phyloP scores from a whole-genome alignment of 2,329 filamentous ascomycete species.

The Ceratocystis destructans region DNA sequence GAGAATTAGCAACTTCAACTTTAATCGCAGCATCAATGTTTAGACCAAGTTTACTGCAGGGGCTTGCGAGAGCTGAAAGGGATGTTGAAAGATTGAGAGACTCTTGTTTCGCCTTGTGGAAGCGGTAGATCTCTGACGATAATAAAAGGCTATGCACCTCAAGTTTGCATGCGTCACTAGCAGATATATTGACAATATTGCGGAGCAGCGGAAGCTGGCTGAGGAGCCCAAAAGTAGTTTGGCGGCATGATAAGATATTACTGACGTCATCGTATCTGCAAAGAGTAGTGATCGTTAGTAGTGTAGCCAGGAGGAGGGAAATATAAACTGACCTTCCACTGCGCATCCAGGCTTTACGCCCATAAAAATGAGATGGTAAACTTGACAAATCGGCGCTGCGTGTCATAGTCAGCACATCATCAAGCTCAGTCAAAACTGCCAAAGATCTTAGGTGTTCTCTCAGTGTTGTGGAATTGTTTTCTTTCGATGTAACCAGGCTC shows the following conservation, averaged over 20 bases:
- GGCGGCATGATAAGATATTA: conserved; percentile 67
- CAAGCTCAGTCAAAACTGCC: conserved; percentile 66
- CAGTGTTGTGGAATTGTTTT: conserved; percentile 37
- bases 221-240: conserved; percentile 68
- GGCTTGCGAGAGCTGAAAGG: conserved; percentile 60
- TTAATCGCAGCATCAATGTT: conserved; percentile 63
- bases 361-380: conserved; percentile 49
- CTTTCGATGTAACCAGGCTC: conserved; percentile 37
- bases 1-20: conserved; percentile 71
- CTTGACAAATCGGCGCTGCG: conserved; percentile 46
- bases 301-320: conserved; percentile 21
- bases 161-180: conserved; percentile 50
- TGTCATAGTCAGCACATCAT: conserved; percentile 55
- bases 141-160: conserved; percentile 67
- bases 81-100: conserved; percentile 74
- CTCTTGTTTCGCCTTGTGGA: conserved; percentile 71
- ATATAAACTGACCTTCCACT: conserved; percentile 52
- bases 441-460: conserved; percentile 46
- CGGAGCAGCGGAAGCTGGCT: conserved; percentile 55
- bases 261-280: conserved; percentile 61
- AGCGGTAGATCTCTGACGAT: conserved; percentile 61
- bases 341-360: conserved; percentile 64
- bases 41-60: conserved; percentile 57
- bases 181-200: conserved; percentile 44
- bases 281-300: conserved; percentile 13